Evolutionary conservation across 1,139 yeast genomes (phyloP).

Genomic region (Blastobotrys ciferrii): DNA sequence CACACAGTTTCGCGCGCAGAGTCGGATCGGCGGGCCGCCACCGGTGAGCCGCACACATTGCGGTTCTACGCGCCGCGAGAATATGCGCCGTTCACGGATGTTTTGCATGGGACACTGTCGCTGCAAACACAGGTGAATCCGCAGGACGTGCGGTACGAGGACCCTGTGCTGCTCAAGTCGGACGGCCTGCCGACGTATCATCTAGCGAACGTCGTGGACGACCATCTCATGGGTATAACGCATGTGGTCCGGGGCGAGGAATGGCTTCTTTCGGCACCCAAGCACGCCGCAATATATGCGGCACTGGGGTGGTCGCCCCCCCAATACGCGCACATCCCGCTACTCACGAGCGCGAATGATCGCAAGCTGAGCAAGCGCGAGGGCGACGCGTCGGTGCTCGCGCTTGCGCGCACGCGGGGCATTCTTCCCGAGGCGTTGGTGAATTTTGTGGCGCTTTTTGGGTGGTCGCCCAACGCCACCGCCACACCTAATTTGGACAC

Average conservation of each 20-base stretch:
- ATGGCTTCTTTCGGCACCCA: conserved; percentile 96
- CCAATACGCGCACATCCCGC: conserved; percentile 80
- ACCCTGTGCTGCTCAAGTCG: conserved; percentile 82
- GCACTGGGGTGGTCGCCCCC: conserved; percentile 92
- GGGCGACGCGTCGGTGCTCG: conserved; percentile 72
- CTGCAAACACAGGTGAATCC: conserved; percentile 77
- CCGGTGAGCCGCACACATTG: conserved; percentile 37
- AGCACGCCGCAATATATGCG: conserved; percentile 79
- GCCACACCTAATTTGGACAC: conserved; percentile 45
- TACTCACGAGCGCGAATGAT: conserved; percentile 69
- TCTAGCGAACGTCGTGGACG: conserved; percentile 93
- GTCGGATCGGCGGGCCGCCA: conserved; percentile 37
- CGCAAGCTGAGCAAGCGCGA: conserved; percentile 84
- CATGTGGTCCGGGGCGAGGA: conserved; percentile 97
- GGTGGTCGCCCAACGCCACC: conserved; percentile 98
- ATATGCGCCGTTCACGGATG: conserved; percentile 67
- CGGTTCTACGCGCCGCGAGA: conserved; percentile 59
- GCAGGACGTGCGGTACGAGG: conserved; percentile 75
- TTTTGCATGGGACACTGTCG: conserved; percentile 72
- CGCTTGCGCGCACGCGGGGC: conserved; percentile 54
- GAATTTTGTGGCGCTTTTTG: conserved; percentile 86
- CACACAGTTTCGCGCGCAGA: conserved; percentile 43
- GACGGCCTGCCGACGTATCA: conserved; percentile 96
- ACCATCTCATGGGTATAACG: conserved; percentile 85
- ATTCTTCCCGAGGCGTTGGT: conserved; percentile 81